Base-by-base conservation (phyloP, 1,284 basidiomycete species). In the Trametes pubescens region DNA sequence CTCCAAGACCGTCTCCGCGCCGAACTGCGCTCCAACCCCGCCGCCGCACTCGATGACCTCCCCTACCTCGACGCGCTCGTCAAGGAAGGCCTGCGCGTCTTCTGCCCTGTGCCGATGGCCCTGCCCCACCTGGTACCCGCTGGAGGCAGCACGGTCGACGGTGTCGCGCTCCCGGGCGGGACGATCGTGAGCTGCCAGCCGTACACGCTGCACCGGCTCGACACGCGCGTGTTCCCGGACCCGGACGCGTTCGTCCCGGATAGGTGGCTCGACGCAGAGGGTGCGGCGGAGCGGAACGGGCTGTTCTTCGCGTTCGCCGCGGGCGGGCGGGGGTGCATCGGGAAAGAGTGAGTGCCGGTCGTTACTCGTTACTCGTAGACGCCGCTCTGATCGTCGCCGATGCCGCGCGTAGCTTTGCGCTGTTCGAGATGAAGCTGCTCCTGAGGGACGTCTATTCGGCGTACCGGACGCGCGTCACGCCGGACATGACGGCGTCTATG, bases 111-210 rank as follows among this genome's bases (percentile, higher is more conserved):
- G 56, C 91, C 91, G 26, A 95, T 96, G 94, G 93, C 94, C 65
- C 65, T 84, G 57, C 97, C 96, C 22, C 98, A 98, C 82, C 85
- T 86, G 72, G 86, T 93, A 26, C 91, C 86, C 64, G 92, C 90
- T 76, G 77, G 93, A 0, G 98, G 99, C 87, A 93, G 93, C 26
- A 93, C 97, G 77, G 83, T 89, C 57, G 80, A 87, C 24, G 86
- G 92, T 69, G 98, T 98, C 81, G 94, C 89, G 21, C 94, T 95
- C 1, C 97, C 97, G 26, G 89, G 86, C 63, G 89, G 89, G 71
- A 91, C 91, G 71, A 97, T 99, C 92, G 86, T 99, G 69, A 97
- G 99, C 70, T 96, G 96, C 7, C 94, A 94, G 26, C 93, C 98
- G 80, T 98, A 92, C 80, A 93, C 92, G 74, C 93, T 95, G 14